These are phyloP conservation scores for Murraya paniculata DNA, from an alignment of 345 rosid species.

Conservation along the genomic window DNA sequence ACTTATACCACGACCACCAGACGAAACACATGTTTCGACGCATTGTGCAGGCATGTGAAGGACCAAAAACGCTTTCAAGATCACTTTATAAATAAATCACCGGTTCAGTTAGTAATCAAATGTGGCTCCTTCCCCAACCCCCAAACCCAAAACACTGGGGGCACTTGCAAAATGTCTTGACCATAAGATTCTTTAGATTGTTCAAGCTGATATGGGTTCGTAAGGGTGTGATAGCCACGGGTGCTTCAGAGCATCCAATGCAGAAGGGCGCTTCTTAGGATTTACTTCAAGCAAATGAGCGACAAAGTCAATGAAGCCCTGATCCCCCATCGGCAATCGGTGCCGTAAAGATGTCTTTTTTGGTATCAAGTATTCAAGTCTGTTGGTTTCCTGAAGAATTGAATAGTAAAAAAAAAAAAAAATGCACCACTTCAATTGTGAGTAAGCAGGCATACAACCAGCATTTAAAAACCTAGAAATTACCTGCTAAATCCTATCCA, in stretches of 20 bases:
- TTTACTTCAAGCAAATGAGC: constrained; percentile 80
- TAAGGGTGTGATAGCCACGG: constrained; percentile 90
- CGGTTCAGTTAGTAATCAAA: constrained; percentile 19
- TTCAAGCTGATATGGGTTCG: constrained; percentile 89
- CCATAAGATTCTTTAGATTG: constrained; percentile 7
- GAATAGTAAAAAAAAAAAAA: not conserved
- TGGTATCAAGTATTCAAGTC: constrained; percentile 86
- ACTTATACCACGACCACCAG: constrained; percentile 23
- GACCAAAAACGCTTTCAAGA: constrained; percentile 11
- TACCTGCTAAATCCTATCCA: not conserved
- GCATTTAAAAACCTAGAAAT: not conserved
- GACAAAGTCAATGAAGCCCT: constrained; percentile 89
- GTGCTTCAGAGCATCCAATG: constrained; percentile 84
- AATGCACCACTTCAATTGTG: not conserved
- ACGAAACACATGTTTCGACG: constrained; percentile 26
- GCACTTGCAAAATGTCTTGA: constrained; percentile 9
- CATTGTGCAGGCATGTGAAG: constrained; percentile 25
- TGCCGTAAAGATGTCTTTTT: constrained; percentile 88
- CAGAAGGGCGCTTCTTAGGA: constrained; percentile 93
- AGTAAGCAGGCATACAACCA: not conserved
- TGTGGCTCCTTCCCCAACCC: constrained; percentile 20
- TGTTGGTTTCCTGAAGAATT: constrained; percentile 67
- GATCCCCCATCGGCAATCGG: constrained; percentile 96
- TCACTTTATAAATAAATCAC: constrained; percentile 8
- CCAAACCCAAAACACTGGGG: not conserved